A percentile compares a stretch with the other conserved stretches of the same genome.
These are phyloP conservation scores for Leishmania tropica DNA, from an alignment of 208 protist genomes.

Conservation along the genomic window DNA sequence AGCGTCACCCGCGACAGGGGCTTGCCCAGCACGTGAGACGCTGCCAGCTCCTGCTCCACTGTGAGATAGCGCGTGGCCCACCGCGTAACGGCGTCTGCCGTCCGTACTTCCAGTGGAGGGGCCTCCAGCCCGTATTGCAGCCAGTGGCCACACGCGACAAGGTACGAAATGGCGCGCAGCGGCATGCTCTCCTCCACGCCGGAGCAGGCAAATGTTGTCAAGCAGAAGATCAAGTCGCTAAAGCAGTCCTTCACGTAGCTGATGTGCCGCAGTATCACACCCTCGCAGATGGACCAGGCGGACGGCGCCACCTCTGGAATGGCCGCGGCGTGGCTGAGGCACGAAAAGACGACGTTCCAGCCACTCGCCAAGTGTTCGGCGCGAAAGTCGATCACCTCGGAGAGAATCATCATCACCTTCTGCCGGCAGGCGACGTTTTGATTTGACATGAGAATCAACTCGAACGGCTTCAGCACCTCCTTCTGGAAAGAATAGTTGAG, in stretches of 20 bases:
- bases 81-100: constrained; percentile 40
- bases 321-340: constrained; percentile 72
- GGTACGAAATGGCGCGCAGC: constrained; percentile 67
- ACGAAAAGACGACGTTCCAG: constrained; percentile 86
- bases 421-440: constrained; percentile 56
- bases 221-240: constrained; percentile 81
- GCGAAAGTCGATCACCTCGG: constrained; percentile 80
- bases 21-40: constrained; percentile 25
- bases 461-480: constrained; percentile 79
- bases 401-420: constrained; percentile 68
- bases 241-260: constrained; percentile 80
- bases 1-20: constrained; percentile 55
- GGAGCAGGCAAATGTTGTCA: constrained; percentile 80
- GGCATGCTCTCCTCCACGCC: constrained; percentile 57
- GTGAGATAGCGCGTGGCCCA: constrained; percentile 64
- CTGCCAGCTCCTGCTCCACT: constrained; percentile 49
- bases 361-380: constrained; percentile 76
- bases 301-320: constrained; percentile 73
- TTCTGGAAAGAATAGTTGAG: constrained; percentile 89
- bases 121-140: constrained; percentile 82
- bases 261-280: constrained; percentile 64
- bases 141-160: constrained; percentile 81
- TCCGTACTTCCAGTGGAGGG: constrained; percentile 51
- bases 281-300: constrained; percentile 72
- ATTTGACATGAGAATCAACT: constrained; percentile 77